phyloP scores from a whole-genome alignment of 805 yeast species.

The Yarrowia sp. region DNA sequence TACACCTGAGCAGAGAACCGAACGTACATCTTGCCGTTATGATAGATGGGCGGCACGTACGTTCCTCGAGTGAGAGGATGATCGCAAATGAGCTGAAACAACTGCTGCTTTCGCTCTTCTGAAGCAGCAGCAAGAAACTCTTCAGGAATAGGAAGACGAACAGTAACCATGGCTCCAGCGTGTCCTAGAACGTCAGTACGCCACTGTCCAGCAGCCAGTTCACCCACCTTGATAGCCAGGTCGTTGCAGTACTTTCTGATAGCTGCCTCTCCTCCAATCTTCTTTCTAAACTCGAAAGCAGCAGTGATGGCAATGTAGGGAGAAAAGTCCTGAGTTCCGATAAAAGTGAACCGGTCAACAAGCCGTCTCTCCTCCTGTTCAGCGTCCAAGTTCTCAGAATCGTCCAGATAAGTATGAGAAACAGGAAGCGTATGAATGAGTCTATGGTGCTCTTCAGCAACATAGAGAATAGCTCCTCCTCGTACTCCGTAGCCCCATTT shows the following conservation, averaged over 20 bases:
- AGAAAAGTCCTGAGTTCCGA: slow-evolving; percentile 53
- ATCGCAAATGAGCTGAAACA: slow-evolving; percentile 9
- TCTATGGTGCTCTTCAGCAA: slow-evolving; percentile 50
- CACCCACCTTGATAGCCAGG: slow-evolving; percentile 49
- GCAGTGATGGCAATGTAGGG: slow-evolving; percentile 44
- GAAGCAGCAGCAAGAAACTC: slow-evolving; percentile 29
- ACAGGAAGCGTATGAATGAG: slow-evolving; percentile 57
- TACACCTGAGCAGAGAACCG: slow-evolving; percentile 64
- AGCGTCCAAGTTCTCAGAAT: slow-evolving; percentile 21
- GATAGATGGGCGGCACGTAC: slow-evolving; percentile 48
- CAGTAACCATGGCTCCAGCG: slow-evolving; percentile 46
- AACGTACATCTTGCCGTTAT: slow-evolving; percentile 44
- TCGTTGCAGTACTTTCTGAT: slow-evolving; percentile 49
- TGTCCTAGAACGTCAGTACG: slow-evolving; percentile 44
- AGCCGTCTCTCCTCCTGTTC: slow-evolving; percentile 36
- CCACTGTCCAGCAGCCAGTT: slow-evolving; percentile 43
- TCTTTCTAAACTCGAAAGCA: slow-evolving; percentile 52
- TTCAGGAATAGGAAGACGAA: slow-evolving; percentile 42
- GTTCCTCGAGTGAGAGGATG: slow-evolving; percentile 40
- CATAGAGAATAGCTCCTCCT: slow-evolving; percentile 59
- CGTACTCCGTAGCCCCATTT: slow-evolving; percentile 66
- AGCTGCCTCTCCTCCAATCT: slow-evolving; percentile 59
- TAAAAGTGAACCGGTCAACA: slow-evolving; percentile 48
- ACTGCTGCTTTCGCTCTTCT: slow-evolving; percentile 30
- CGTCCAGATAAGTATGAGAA: slow-evolving; percentile 46